Evolutionary conservation across 164 flowering plant species (phyloP).

Genomic region (Aristolochia contorta): DNA sequence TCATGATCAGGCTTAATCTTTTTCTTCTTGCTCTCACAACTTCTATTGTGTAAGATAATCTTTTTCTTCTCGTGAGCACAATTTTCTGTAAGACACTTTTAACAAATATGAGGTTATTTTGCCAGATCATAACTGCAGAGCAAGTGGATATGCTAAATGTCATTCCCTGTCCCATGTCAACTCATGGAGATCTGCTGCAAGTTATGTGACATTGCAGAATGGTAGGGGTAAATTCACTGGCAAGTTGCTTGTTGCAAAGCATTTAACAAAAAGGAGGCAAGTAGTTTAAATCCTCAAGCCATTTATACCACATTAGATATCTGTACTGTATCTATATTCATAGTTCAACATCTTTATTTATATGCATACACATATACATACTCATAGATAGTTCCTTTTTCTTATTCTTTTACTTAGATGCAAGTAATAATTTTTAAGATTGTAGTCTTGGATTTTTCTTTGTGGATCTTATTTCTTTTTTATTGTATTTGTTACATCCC

Average conservation of each 20-base stretch:
- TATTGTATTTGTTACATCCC: slow-evolving; percentile 4
- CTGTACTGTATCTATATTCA: not conserved
- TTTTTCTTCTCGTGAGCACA: too few species aligned
- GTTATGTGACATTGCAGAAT: slow-evolving; percentile 27
- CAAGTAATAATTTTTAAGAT: not conserved
- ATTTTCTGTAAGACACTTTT: not conserved
- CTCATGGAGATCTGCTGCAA: slow-evolving; percentile 45
- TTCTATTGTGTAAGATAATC: too few species aligned
- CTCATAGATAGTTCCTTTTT: too few species aligned
- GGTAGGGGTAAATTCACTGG: slow-evolving; percentile 18
- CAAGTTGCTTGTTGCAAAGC: slow-evolving; percentile 16
- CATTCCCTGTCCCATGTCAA: slow-evolving; percentile 6
- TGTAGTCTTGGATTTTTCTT: not conserved
- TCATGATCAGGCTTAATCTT: too few species aligned
- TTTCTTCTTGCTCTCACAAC: too few species aligned
- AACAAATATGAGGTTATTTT: not conserved
- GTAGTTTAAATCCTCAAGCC: slow-evolving; percentile 1
- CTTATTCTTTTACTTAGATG: too few species aligned
- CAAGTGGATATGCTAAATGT: slow-evolving; percentile 13
- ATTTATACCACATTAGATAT: not conserved
- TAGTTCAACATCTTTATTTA: not conserved
- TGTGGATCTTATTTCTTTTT: not conserved
- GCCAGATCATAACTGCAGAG: slow-evolving; percentile 17
- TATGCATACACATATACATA: too few species aligned
- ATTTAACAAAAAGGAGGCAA: slow-evolving; percentile 26